A percentile compares a stretch with the other conserved stretches of the same genome.
These are phyloP conservation scores for Sporothrix mexicana DNA, from an alignment of 2,329 filamentous ascomycete species.

Conservation along the genomic window DNA sequence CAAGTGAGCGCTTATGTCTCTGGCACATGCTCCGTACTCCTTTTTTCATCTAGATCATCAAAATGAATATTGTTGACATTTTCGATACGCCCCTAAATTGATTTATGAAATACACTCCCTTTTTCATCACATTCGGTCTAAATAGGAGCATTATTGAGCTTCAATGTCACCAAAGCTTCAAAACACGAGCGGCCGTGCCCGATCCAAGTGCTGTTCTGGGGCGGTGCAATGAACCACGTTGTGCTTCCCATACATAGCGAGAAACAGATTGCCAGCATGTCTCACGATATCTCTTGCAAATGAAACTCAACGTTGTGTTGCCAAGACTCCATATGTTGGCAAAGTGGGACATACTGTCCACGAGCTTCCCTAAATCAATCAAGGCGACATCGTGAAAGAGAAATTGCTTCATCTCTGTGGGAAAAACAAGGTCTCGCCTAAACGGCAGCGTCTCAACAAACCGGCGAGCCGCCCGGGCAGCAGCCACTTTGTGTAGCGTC, in stretches of 20 bases:
- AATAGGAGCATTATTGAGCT: neutral
- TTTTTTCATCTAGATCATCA: neutral
- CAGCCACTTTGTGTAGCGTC: too few species aligned
- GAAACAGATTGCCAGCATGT: neutral
- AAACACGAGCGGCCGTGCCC: neutral
- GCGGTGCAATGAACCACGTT: slow-evolving; percentile 1
- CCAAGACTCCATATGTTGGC: neutral
- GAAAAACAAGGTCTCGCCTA: too few species aligned
- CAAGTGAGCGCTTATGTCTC: neutral
- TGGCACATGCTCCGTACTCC: neutral
- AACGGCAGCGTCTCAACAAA: too few species aligned
- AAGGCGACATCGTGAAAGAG: too few species aligned
- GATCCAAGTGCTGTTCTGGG: neutral
- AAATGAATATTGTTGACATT: too few species aligned
- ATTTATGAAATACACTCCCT: neutral
- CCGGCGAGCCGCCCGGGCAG: too few species aligned
- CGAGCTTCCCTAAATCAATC: too few species aligned
- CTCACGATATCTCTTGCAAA: neutral
- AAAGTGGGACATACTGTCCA: too few species aligned
- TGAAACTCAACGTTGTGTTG: neutral
- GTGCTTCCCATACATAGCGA: neutral
- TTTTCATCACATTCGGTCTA: neutral
- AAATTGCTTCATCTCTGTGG: too few species aligned
- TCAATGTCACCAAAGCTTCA: neutral
- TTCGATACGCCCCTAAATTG: too few species aligned